Conservation (phyloP, 2,329 filamentous ascomycete species). For the Trichophyton benhamiae region DNA sequence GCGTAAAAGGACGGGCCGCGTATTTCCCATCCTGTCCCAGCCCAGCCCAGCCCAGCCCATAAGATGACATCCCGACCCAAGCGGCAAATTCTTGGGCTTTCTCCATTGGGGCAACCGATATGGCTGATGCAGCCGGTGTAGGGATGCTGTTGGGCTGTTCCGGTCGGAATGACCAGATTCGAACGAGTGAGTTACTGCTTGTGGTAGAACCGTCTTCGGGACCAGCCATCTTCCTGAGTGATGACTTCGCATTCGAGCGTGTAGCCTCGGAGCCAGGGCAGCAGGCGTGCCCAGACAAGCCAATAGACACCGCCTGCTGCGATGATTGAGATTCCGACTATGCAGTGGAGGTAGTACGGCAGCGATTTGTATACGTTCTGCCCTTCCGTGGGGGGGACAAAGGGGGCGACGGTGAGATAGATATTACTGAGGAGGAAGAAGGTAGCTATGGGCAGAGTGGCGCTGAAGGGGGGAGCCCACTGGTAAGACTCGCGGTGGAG, state of each 20-base stretch:
- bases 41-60: no score
- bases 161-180: neutral
- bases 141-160: neutral
- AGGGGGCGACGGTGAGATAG: constrained; percentile 50
- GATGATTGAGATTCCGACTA: constrained; percentile 38
- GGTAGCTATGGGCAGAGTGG: constrained; percentile 42
- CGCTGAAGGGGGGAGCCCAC: constrained; percentile 46
- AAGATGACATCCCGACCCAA: no score
- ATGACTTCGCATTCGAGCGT: constrained; percentile 9
- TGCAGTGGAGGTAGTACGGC: constrained; percentile 38
- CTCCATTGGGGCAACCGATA: neutral
- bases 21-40: no score
- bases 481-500: constrained; percentile 18
- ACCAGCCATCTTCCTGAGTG: constrained; percentile 11
- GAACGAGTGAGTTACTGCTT: neutral
- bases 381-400: constrained; percentile 33
- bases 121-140: no score
- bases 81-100: no score
- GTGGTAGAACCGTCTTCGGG: constrained; percentile 7
- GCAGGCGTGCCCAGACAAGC: constrained; percentile 16
- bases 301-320: constrained; percentile 37
- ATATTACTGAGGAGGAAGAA: constrained; percentile 52
- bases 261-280: constrained; percentile 9
- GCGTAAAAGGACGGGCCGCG: no score
- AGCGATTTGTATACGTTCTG: constrained; percentile 36